Base-by-base conservation (phyloP, 2,329 filamentous ascomycete species). In the Aschersonia sp. region DNA sequence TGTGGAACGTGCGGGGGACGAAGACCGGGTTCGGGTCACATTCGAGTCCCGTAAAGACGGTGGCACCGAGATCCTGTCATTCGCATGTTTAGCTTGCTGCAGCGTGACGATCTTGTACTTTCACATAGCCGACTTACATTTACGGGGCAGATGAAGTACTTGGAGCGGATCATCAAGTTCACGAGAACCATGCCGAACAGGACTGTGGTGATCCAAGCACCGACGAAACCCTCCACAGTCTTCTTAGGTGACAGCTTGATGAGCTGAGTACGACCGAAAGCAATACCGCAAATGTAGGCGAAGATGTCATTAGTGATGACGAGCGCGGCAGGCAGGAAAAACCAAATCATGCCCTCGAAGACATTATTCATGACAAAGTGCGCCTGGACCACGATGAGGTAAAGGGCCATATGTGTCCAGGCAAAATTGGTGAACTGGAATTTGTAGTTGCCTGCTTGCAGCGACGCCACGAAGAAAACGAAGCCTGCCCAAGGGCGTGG, bases 291-390 rank as follows among this genome's bases (percentile, higher is more conserved):
- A 52, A 98, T 81, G 64, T 98, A 98, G 58, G 92, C 92, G 59
- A 94, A 97, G 54, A 98, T 98, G 63, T 98, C 92, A 66, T 98
- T 98, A 53, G 87, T 96, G 62, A 98, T 95, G 64, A 98, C 92
- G 57, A 98, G 78, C 47, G 88, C 84, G 5, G 88, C 89, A 5
- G 92, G 92, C 43, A 98, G 70, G 76, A 97, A 96, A 74, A 98
- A 97, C 92, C 92, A 98, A 64, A 98, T 94, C 85, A 98, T 89
- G 70, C 92, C 92, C 70, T 98, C 92, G 58, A 98, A 94, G 55
- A 98, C 85, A 67, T 98, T 98, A 76, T 98, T 98, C 87, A 98
- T 97, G 70, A 97, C 88, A 65, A 98, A 98, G 65, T 98, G 92
- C 10, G 92, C 89, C 67, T 98, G 89, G 5, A 95, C 89, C 40